Conservation (phyloP, 352 stramenopile species). For the Paralagenidium karlingii region DNA sequence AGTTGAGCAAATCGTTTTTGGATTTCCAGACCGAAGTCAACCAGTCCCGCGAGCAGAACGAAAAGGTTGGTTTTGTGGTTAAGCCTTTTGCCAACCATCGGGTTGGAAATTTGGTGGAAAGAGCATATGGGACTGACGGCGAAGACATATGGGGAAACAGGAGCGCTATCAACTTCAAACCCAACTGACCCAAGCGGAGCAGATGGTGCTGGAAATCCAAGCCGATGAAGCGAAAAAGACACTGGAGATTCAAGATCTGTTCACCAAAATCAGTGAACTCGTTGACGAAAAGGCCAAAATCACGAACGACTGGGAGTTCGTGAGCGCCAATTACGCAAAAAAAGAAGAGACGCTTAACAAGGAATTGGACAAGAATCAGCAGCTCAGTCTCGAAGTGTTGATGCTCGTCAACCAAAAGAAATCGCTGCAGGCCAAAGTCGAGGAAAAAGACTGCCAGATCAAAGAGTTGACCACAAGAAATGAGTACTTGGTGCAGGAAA, state of each 20-base stretch:
- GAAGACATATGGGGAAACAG: not conserved
- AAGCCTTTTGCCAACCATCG: too few species aligned
- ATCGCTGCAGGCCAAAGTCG: constrained; percentile 18
- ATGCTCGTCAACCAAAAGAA: constrained; percentile 57
- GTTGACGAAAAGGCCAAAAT: constrained; percentile 33
- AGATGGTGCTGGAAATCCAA: constrained; percentile 51
- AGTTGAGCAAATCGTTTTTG: constrained; percentile 48
- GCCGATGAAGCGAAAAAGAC: constrained; percentile 38
- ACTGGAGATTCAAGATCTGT: constrained; percentile 37
- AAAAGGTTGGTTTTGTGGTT: too few species aligned
- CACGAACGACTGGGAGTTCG: not conserved
- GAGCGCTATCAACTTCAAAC: constrained; percentile 48
- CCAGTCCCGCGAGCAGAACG: constrained; percentile 23
- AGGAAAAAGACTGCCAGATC: constrained; percentile 17
- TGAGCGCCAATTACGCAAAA: constrained; percentile 9
- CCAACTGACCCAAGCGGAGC: constrained; percentile 42
- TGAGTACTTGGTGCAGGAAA: too few species aligned
- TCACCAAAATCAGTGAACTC: constrained; percentile 37
- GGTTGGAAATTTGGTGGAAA: not conserved
- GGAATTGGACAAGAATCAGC: constrained; percentile 49
- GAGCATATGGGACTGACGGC: not conserved
- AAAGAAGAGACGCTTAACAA: constrained; percentile 13
- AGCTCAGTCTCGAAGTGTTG: constrained; percentile 54
- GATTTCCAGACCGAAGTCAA: constrained; percentile 45
- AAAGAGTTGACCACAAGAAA: too few species aligned